Evolutionary conservation across 495 filamentous ascomycete genomes (phyloP).

Genomic region (Penicillium dipodomyicola): DNA sequence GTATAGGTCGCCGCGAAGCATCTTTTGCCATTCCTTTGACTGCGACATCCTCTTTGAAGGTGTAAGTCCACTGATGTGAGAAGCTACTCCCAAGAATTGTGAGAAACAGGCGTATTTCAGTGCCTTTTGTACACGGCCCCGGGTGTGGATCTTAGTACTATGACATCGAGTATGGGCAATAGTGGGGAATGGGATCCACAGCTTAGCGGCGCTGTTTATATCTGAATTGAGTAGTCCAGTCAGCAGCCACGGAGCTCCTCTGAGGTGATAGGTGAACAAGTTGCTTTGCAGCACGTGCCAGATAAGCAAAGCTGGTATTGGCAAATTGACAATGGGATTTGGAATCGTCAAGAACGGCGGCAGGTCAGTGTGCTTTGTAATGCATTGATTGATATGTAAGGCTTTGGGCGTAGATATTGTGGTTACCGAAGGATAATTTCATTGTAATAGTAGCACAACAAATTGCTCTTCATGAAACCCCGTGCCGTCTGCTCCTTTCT

Average conservation of each 20-base stretch:
- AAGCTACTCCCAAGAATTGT: not conserved
- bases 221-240: not conserved
- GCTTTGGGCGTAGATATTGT: no score
- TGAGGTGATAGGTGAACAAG: not conserved
- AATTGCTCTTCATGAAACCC: no score
- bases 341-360: no score
- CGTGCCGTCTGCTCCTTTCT: no score
- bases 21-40: constrained; percentile 39
- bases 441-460: no score
- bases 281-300: no score
- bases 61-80: not conserved
- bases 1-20: constrained; percentile 37
- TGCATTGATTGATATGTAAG: no score
- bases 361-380: no score
- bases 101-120: not conserved
- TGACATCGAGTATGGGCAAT: not conserved
- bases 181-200: not conserved
- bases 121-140: not conserved
- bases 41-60: constrained; percentile 19
- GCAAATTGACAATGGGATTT: no score
- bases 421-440: no score
- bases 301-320: no score
- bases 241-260: not conserved
- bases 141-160: not conserved
- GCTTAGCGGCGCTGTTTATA: not conserved